phyloP scores from a whole-genome alignment of 2,329 filamentous ascomycete genomes.

The Aspergillus oerlinghausenensis region DNA sequence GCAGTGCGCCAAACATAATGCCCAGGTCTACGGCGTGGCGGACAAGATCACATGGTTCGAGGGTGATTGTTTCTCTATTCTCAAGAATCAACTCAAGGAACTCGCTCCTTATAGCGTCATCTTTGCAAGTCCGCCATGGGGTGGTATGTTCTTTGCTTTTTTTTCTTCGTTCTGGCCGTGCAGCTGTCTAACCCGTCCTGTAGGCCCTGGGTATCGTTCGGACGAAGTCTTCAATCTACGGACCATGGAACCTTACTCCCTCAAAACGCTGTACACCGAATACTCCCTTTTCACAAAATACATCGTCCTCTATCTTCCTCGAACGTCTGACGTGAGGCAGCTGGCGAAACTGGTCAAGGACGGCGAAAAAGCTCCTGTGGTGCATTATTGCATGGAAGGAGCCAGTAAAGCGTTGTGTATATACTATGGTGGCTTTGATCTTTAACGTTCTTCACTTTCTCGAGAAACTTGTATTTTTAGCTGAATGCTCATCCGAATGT shows the following conservation, averaged over 20 bases:
- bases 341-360: constrained; percentile 54
- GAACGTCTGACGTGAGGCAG: constrained; percentile 78
- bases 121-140: constrained; percentile 72
- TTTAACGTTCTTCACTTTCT: constrained; percentile 13
- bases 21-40: constrained; percentile 73
- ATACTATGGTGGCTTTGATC: constrained; percentile 52
- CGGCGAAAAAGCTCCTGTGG: constrained; percentile 61
- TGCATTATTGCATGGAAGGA: constrained; percentile 88
- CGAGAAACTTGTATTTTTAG: background rate
- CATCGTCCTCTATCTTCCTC: constrained; percentile 74
- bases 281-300: constrained; percentile 52
- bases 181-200: constrained; percentile 1
- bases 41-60: constrained; percentile 79
- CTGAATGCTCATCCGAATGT: too few species aligned
- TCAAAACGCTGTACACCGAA: constrained; percentile 58
- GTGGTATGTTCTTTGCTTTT: constrained; percentile 47
- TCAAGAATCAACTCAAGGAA: constrained; percentile 50
- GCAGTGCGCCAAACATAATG: constrained; percentile 89
- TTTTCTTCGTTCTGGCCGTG: background rate
- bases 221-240: constrained; percentile 74
- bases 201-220: constrained; percentile 59
- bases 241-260: constrained; percentile 82
- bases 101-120: constrained; percentile 53
- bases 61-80: constrained; percentile 77
- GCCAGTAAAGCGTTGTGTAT: constrained; percentile 72